Evolutionary conservation across 2,329 filamentous ascomycete species (phyloP).

Genomic region (Diplodia intermedia): DNA sequence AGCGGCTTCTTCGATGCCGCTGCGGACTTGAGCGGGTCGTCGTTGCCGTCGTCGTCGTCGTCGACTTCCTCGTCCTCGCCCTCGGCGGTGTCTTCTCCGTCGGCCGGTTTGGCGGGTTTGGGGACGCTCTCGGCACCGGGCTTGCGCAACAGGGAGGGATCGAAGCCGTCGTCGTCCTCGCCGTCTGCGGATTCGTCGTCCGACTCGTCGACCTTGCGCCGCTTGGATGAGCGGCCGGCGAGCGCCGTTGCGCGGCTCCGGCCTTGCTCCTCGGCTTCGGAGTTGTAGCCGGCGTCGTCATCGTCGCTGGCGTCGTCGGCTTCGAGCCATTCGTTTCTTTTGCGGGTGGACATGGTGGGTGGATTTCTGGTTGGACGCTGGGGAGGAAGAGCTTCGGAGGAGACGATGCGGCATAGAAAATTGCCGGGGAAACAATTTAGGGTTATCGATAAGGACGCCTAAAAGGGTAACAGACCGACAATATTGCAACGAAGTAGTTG

Average conservation of each 20-base stretch:
- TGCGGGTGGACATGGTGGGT: constrained; percentile 67
- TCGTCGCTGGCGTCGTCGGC: constrained; percentile 51
- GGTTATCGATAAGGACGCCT: constrained; percentile 18
- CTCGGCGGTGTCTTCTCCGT: constrained; percentile 36
- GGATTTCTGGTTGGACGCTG: not conserved
- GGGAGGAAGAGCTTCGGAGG: not conserved
- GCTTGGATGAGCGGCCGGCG: constrained; percentile 61
- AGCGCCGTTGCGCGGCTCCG: constrained; percentile 62
- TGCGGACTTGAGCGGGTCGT: constrained; percentile 12
- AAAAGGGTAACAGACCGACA: not conserved
- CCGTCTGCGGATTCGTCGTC: constrained; percentile 36
- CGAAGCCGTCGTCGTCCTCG: constrained; percentile 33
- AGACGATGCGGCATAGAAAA: constrained; percentile 23
- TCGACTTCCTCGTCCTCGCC: constrained; percentile 33
- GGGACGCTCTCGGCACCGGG: constrained; percentile 15
- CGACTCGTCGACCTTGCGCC: constrained; percentile 64
- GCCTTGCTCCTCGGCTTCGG: constrained; percentile 69
- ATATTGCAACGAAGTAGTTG: too few species aligned
- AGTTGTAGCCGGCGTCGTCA: constrained; percentile 65
- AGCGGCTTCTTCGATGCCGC: constrained; percentile 34
- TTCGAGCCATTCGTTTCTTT: constrained; percentile 75
- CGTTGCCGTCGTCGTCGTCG: constrained; percentile 35
- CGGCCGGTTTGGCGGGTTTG: constrained; percentile 8
- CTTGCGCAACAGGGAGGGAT: constrained; percentile 16
- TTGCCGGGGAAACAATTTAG: constrained; percentile 3